Evolutionary conservation across 2,329 filamentous ascomycete species (phyloP), one percentile per base, ranked within the genome.

Genomic region (Aphanoascus verrucosus): DNA sequence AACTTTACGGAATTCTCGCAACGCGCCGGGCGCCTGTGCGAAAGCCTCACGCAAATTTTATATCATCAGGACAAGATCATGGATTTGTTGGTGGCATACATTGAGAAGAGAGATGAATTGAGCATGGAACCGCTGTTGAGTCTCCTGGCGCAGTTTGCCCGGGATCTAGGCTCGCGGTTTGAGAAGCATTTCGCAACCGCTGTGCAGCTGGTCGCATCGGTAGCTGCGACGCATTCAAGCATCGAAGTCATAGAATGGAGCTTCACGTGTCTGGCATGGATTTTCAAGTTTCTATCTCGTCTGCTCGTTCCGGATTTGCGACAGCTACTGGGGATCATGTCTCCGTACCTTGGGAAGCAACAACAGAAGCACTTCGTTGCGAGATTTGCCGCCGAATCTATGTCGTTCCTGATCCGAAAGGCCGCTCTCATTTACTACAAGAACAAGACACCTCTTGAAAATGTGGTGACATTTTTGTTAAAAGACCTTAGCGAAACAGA

Each of bases 241-340:
- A 83, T 87, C 23, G 87, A 90, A 58, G 89, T 94, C n/a, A 87
- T 97, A 49, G 93, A 98, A 72, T 97, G 91, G 90, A 91, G 88
- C 49, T 98, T 98, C 71, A 88, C 85, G 11, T 90, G 88, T 61
- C 76, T 98, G 53, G 89, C 93, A 44, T 98, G 94, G 76, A 76
- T 97, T 40, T 96, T 98, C 79, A 98, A 98, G 67, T 97, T 97
- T 65, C 79, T 98, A 4, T 94, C 89, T 1, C 83, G 88, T 58
- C 78, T 97, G 0, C 72, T 98, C 19, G 86, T 93, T 0, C 85
- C 88, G 3, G 87, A 98, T 64, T 72, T 98, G 58, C 78, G 86
- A 57, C 88, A 91, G 45, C 84, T 94, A 1, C 90, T 88, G 65
- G 80, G 88, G 63, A 81, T 93, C 50, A 82, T 98, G 74, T 80